These are phyloP conservation scores for Podaxis sp. DNA, from an alignment of 768 basidiomycete genomes.

Conservation along the genomic window DNA sequence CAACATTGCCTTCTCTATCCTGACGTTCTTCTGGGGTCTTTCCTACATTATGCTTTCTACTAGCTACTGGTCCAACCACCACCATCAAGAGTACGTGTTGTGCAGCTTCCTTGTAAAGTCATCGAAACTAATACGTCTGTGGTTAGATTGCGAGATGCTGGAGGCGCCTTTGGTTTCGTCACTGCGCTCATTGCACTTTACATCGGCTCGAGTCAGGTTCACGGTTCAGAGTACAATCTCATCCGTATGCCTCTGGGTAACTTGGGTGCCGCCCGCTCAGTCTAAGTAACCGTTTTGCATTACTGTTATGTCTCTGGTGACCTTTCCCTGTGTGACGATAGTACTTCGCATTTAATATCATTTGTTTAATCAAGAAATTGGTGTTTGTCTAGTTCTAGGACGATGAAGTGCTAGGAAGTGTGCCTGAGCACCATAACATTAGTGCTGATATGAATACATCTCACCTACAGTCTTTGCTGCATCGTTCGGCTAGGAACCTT, in stretches of 20 bases:
- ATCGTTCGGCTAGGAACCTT: no score
- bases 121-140: neutral
- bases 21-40: constrained; percentile 53
- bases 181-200: constrained; percentile 15
- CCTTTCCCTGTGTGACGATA: no score
- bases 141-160: constrained; percentile 12
- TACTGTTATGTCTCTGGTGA: no score
- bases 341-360: no score
- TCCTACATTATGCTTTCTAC: constrained; percentile 51
- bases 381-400: no score
- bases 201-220: constrained; percentile 15
- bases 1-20: constrained; percentile 45
- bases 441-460: no score
- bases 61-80: constrained; percentile 31
- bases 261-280: neutral
- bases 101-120: neutral
- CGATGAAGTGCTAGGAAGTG: no score
- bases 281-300: no score
- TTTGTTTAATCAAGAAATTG: no score
- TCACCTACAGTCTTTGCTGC: no score
- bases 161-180: constrained; percentile 14
- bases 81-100: constrained; percentile 3
- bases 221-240: constrained; percentile 4
- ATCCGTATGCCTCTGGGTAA: constrained; percentile 16
- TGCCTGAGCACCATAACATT: no score